Evolutionary conservation across 2,329 filamentous ascomycete species (phyloP), one percentile per base, ranked within the genome.

Genomic region (Aspergillus versicolor): DNA sequence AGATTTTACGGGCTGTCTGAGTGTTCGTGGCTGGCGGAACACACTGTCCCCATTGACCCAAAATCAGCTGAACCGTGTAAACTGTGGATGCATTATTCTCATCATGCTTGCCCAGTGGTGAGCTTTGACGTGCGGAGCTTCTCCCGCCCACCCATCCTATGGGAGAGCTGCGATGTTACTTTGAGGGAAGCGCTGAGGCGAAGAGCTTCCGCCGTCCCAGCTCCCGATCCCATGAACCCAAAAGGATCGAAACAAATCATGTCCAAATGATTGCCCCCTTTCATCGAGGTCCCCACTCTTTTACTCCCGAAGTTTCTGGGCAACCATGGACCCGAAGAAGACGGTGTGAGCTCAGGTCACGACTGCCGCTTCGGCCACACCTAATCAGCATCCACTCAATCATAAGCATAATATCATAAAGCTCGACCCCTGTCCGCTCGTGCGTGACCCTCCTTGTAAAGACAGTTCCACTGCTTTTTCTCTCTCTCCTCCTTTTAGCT

Each of bases 1-100:
- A 38, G 27, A 22, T 22, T 32, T 52, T 47, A 40, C 19, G 27
- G 44, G 15, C 13, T 41, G 21, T 42, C 34, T 19, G 46, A 19
- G 38, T 42, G 41, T 34, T 32, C 52, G 58, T 61, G 60, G 58
- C 60, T 61, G 60, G 58, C 55, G 50, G 59, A 44, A 44, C 27
- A 40, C 43, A 50, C 54, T 48, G 54, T 46, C 43, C 42, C n/a
- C 45, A 46, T 34, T 57, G 44, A 47, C 50, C 24, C 46, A 42
- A 44, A 50, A 54, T 56, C 52, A 54, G 49, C 54, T 54, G 50
- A 50, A 44, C 21, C 41, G 43, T 50, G 42, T 57, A 45, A 49
- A 15, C 41, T 50, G 42, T 57, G 50, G 55, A 19, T 45, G 19
- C 11, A 42, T 24, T 24, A 37, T 40, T 34, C 48, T 53, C 30